Base-by-base conservation (phyloP, 495 filamentous ascomycete genomes). In the Elaphomyces granulatus region DNA sequence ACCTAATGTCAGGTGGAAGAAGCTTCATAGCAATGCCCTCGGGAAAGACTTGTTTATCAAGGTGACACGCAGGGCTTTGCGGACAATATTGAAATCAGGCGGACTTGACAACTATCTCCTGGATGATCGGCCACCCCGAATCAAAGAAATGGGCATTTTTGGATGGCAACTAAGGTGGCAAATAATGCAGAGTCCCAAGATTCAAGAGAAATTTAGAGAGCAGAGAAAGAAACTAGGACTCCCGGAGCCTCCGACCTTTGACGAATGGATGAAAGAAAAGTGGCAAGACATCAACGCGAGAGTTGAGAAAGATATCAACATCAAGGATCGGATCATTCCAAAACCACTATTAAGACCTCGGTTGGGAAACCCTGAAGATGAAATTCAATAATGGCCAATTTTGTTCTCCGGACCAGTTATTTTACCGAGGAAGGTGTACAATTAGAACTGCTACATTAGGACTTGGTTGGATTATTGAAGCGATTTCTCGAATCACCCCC, bases 31-130 rank as follows among this genome's bases (percentile, higher is more conserved):
- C 19, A 68, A 76, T 1, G 66, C 72, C 0, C 68, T 98, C 33
- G 64, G 66, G 16, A 59, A 71, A 40, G 69, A 70, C 34, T 60
- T 98, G 8, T 75, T 74, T 49, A 69, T 92, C 26, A 75, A 80
- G 48, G 66, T 96, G 36, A 87, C 81, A 2, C 69, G 81, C 39
- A 67, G 74, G 32, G 82, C 85, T 7, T 58, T 98, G 49, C 70
- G 83, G 55, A 95, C 87, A 32, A 82, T 98, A 47, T 73, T 84
- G 52, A 93, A 87, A 50, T 67, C 72, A 9, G 88, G 88, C 19
- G 86, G 90, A 15, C 62, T 98, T 45, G 90, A 98, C 60, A 77
- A 83, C 43, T 98, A 98, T 60, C 64, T 98, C 20, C 61, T 94
- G 3, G 81, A 81, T 32, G 69, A 72, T 50, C 83, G 80, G 54